A percentile compares a stretch with the other conserved stretches of the same genome.
Evolutionary conservation across 208 protist species (phyloP).

Genomic region (Lotmaria passim): DNA sequence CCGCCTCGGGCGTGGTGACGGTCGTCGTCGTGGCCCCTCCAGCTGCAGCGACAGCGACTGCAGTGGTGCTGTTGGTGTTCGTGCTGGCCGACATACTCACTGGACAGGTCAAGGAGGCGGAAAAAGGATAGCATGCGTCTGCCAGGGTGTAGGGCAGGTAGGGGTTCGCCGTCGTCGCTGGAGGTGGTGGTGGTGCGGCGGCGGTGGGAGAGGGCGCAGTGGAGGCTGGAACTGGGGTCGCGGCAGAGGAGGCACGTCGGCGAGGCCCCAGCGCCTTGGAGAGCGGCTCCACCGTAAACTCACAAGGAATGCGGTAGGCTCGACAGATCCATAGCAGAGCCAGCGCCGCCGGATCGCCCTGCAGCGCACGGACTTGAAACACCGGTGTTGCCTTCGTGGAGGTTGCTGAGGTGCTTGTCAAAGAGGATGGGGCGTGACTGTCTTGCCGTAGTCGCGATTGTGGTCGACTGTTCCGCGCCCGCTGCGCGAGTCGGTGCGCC

Average conservation of each 20-base stretch:
- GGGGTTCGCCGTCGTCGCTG: background rate
- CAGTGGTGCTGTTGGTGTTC: background rate
- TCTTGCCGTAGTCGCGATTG: background rate
- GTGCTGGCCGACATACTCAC: background rate
- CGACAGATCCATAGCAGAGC: conserved; percentile 80
- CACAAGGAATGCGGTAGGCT: conserved; percentile 64
- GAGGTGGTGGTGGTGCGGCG: too few relatives aligned
- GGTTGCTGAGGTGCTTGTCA: background rate
- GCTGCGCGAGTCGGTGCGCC: conserved; percentile 38
- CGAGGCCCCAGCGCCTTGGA: conserved; percentile 26
- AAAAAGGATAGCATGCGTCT: conserved; percentile 37
- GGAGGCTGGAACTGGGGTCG: background rate
- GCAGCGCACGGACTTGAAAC: conserved; percentile 58
- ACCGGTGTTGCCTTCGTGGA: conserved; percentile 10
- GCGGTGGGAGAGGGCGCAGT: background rate
- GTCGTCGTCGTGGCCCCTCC: conserved; percentile 7
- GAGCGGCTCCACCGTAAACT: conserved; percentile 61
- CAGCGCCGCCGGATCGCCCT: conserved; percentile 69
- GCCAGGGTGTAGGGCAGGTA: conserved; percentile 38
- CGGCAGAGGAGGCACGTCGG: background rate
- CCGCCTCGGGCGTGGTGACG: conserved; percentile 33
- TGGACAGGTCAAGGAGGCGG: conserved; percentile 17
- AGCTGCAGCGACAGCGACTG: too few relatives aligned
- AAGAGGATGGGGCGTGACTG: background rate
- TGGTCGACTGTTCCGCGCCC: background rate